Conservation (phyloP, 176 grass and related monocot genomes). For the Paspalum vaginatum region DNA sequence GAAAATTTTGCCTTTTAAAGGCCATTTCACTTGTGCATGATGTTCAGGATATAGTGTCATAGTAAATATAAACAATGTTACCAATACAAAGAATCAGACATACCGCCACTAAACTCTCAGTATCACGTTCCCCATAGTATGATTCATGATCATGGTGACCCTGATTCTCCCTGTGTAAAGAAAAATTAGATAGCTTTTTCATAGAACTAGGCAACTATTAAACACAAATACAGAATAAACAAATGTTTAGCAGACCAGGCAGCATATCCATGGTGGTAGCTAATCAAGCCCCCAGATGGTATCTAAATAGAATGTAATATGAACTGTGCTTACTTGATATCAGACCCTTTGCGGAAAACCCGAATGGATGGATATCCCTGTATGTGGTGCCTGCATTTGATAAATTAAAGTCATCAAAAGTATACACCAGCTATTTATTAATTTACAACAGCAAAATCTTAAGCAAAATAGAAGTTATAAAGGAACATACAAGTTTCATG, state of each 20-base stretch:
- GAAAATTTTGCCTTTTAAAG: conserved; percentile 6
- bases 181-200: conserved; percentile 5
- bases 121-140: conserved; percentile 97
- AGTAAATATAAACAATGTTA: conserved; percentile 26
- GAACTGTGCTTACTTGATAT: conserved; percentile 80
- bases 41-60: conserved; percentile 12
- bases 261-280: not conserved
- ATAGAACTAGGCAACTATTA: conserved; percentile 38
- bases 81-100: conserved; percentile 34
- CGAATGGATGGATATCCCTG: conserved; percentile 98
- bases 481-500: not conserved
- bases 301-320: conserved; percentile 31
- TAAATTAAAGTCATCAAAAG: conserved; percentile 28
- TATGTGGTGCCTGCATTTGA: conserved; percentile 85
- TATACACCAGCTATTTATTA: conserved; percentile 4
- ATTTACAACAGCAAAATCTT: conserved; percentile 19
- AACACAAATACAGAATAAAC: conserved; percentile 25
- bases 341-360: conserved; percentile 91
- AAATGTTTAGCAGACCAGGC: conserved; percentile 10
- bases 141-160: conserved; percentile 99
- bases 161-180: conserved; percentile 74
- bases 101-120: conserved; percentile 98
- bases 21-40: conserved; percentile 16
- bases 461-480: not conserved
- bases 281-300: conserved; percentile 18